Percentiles rank a stretch among this genome's conserved stretches.
Conservation (phyloP, 345 rosid species). For the Boechera stricta region DNA sequence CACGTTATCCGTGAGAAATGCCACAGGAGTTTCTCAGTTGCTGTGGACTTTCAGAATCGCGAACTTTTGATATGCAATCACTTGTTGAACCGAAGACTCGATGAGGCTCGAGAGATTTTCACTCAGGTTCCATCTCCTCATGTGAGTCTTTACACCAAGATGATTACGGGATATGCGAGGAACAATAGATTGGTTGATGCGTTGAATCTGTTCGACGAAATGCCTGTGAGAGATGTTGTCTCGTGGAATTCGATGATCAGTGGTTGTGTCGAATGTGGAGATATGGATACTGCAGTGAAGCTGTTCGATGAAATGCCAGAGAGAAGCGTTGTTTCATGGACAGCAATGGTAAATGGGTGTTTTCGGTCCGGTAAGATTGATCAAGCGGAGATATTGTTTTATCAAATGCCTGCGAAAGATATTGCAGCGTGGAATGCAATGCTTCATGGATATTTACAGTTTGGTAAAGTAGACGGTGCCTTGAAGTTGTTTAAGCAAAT, state of each 20-base stretch:
- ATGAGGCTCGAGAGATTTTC: conserved; percentile 52
- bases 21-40: conserved; percentile 16
- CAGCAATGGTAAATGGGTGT: conserved; percentile 71
- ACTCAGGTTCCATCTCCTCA: conserved; percentile 52
- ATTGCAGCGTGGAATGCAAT: conserved; percentile 73
- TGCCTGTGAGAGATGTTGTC: conserved; percentile 59
- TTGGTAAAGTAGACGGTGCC: conserved; percentile 59
- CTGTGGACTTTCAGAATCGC: conserved; percentile 26
- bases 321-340: conserved; percentile 72
- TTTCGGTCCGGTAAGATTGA: conserved; percentile 58
- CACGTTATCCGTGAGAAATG: neutral
- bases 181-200: conserved; percentile 55
- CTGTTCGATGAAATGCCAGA: conserved; percentile 76
- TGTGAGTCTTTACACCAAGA: conserved; percentile 58
- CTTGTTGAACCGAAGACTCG: conserved; percentile 49
- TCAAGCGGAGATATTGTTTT: conserved; percentile 61
- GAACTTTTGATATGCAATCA: conserved; percentile 51
- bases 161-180: conserved; percentile 55
- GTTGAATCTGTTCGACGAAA: conserved; percentile 52
- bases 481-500: conserved; percentile 60
- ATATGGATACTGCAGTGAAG: conserved; percentile 49
- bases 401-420: conserved; percentile 66
- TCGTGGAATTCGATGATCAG: conserved; percentile 75
- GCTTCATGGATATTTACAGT: conserved; percentile 68
- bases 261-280: conserved; percentile 70